Conservation (phyloP, 2,329 filamentous ascomycete species). For the Apiospora kogelbergensis region DNA sequence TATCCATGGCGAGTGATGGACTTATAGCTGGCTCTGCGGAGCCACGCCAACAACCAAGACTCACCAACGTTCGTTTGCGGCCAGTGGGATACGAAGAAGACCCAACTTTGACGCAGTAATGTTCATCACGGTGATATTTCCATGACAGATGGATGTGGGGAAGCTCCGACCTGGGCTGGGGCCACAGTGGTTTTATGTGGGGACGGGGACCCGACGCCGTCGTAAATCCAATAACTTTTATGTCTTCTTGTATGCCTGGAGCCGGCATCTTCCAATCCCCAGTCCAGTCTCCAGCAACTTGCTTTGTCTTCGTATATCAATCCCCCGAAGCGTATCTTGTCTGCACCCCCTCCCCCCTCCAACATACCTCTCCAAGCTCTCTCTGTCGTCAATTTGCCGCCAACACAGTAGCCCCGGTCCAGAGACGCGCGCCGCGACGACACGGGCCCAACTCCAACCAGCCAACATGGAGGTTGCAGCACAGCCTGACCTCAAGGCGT, state of each 20-base stretch:
- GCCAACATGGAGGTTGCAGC: constrained; percentile 22
- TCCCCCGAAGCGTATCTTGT: not conserved
- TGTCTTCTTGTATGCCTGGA: not conserved
- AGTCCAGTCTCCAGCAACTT: not conserved
- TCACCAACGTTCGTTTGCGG: not conserved
- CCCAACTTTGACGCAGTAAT: not conserved
- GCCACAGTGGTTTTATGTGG: not conserved
- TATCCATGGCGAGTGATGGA: constrained; percentile 26
- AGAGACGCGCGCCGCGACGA: not conserved
- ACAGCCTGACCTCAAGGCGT: constrained; percentile 26
- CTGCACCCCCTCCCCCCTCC: not conserved
- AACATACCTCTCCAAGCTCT: not conserved
- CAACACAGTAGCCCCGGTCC: not conserved
- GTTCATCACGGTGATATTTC: not conserved
- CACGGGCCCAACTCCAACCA: not conserved
- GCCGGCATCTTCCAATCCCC: not conserved
- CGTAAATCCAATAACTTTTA: not conserved
- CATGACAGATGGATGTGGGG: not conserved
- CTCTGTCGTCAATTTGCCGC: not conserved
- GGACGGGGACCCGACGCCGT: not conserved
- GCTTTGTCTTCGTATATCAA: not conserved
- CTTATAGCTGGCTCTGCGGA: not conserved
- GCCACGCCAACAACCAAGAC: not conserved
- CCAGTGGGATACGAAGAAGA: not conserved
- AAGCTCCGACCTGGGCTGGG: not conserved